phyloP scores from a whole-genome alignment of 768 basidiomycete genomes.

The Pisolithus microcarpus region DNA sequence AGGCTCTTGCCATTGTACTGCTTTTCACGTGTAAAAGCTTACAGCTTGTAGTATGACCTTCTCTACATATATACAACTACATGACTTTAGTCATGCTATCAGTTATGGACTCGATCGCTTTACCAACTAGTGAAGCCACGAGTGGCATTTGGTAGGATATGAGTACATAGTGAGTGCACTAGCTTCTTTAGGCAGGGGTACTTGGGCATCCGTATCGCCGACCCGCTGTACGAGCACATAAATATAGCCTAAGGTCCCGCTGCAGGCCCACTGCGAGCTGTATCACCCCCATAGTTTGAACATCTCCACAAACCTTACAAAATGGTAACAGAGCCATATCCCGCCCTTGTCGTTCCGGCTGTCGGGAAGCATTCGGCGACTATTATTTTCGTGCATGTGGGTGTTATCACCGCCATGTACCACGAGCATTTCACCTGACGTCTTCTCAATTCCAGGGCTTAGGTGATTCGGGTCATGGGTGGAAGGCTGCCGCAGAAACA shows the following conservation, averaged over 20 bases:
- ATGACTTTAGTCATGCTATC: too few species aligned
- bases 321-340: neutral
- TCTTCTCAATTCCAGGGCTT: constrained; percentile 41
- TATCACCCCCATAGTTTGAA: neutral
- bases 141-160: too few species aligned
- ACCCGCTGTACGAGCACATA: neutral
- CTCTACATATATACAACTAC: too few species aligned
- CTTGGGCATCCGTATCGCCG: neutral
- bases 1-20: too few species aligned
- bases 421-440: neutral
- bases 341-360: constrained; percentile 33
- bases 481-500: constrained; percentile 56
- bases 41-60: too few species aligned
- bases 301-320: neutral
- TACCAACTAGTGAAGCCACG: too few species aligned
- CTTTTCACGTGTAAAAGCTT: too few species aligned
- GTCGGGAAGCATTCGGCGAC: constrained; percentile 66
- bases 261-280: neutral
- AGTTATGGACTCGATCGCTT: too few species aligned
- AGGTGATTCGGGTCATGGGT: constrained; percentile 68
- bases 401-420: constrained; percentile 14
- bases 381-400: constrained; percentile 78
- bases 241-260: neutral
- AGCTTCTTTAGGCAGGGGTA: too few species aligned
- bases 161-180: too few species aligned